Base-by-base conservation (phyloP, 2,329 filamentous ascomycete species). In the Fusarium secorum region DNA sequence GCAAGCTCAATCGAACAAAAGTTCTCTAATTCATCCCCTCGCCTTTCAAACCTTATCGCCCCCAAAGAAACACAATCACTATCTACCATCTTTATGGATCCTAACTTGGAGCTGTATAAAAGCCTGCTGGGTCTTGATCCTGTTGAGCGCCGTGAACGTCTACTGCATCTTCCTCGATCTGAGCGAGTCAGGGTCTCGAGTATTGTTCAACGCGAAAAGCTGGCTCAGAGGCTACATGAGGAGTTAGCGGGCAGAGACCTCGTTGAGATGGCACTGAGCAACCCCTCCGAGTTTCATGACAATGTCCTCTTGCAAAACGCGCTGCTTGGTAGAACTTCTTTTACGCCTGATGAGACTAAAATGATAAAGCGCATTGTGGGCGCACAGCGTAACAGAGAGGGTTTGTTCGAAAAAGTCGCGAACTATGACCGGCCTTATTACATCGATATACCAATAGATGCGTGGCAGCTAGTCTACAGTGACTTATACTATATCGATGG, bases 341-440 rank as follows among this genome's bases (percentile, higher is more conserved):
- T 2, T 18, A 11, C 8, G 3, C 0, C 0, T 1, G 41, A 44
- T 44, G 41, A 44, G 7, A 13, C 41, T 0, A 26, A 44, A 9
- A 44, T 44, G 41, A 1, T 24, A 24, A 24, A 18, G 2, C 41
- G 41, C 4, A 24, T 42, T 11, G 7, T 42, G 2, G 41, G 22
- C 7, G 15, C 17, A 18, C 41, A 42, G 10, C 18, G 18, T 4
- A 1, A 18, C 4, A 11, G 41, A 44, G 42, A 45, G 24, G 5
- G 18, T 11, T 45, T 45, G 1, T 45, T 45, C 4, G 8, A 28
- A 7, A 1, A 4, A 15, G 15, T 28, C 18, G 24, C 24, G 5
- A 15, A 28, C 18, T 45, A 5, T 45, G 42, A 45, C 24, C 24
- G 2, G 3, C 0, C 4, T 5, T 28, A 7, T 45, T 5, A 20